Percentiles rank a stretch among this genome's conserved stretches.
These are phyloP conservation scores for Jacaranda mimosifolia DNA, from an alignment of 257 asterid genomes.

Conservation along the genomic window DNA sequence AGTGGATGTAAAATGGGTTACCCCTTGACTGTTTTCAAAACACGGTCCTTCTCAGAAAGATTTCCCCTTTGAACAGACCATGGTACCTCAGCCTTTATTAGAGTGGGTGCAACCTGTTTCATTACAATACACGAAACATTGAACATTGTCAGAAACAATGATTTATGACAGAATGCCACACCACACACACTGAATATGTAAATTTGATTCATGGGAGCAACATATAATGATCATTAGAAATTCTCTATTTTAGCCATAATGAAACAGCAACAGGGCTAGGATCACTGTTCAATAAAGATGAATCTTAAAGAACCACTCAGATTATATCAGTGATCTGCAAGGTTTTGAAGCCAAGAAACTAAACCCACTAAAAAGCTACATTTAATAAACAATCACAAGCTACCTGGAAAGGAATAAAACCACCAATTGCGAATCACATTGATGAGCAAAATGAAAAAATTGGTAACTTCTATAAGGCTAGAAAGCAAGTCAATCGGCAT, in stretches of 20 bases:
- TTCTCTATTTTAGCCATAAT: neutral
- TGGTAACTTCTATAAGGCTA: neutral
- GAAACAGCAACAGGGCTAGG: neutral
- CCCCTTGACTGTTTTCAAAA: constrained; percentile 95
- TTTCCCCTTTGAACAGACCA: constrained; percentile 90
- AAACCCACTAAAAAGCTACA: neutral
- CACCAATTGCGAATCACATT: neutral
- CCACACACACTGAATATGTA: neutral
- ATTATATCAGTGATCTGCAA: neutral
- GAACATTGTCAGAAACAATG: constrained; percentile 2
- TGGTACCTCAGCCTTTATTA: constrained; percentile 89
- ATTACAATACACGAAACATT: constrained; percentile 27
- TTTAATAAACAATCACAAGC: neutral
- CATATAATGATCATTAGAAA: neutral
- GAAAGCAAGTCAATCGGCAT: neutral
- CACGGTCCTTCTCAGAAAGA: constrained; percentile 87
- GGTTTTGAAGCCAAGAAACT: neutral
- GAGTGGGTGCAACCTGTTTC: constrained; percentile 69
- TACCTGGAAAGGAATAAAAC: neutral
- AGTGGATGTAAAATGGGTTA: constrained; percentile 39
- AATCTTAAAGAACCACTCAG: neutral
- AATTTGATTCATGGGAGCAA: too few relatives aligned
- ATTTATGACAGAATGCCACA: neutral
- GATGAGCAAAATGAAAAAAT: neutral
- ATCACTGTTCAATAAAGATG: neutral